These are phyloP conservation scores for Yarrowia sp. DNA, from an alignment of 805 yeast species.

Conservation along the genomic window DNA sequence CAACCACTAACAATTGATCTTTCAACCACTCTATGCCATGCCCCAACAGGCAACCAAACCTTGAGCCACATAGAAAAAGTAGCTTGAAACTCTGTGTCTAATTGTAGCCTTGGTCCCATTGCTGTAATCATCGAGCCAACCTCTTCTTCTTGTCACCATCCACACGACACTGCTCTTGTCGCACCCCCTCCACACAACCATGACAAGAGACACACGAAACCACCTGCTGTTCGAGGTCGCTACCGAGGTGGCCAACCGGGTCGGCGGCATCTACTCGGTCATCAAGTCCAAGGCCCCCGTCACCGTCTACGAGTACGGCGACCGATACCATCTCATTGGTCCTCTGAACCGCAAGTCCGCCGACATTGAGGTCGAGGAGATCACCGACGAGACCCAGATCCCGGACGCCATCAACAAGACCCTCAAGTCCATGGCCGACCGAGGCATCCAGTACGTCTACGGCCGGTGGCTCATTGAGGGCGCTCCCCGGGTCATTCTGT, in stretches of 20 bases:
- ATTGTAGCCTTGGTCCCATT: background rate
- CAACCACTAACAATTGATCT: too few relatives aligned
- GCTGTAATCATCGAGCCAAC: background rate
- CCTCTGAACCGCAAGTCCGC: conserved; percentile 79
- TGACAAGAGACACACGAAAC: conserved; percentile 84
- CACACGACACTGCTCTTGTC: background rate
- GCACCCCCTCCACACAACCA: background rate
- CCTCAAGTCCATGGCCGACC: conserved; percentile 75
- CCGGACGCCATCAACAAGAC: conserved; percentile 54
- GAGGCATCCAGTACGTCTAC: conserved; percentile 84
- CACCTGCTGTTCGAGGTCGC: conserved; percentile 92
- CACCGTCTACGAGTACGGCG: conserved; percentile 90
- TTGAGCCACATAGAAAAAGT: conserved; percentile 9
- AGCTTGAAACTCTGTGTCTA: background rate
- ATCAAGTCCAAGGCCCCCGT: conserved; percentile 96
- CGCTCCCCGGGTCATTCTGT: conserved; percentile 89
- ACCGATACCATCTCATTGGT: conserved; percentile 85
- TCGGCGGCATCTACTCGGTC: conserved; percentile 97
- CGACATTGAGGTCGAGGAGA: conserved; percentile 77
- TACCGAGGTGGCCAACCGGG: conserved; percentile 96
- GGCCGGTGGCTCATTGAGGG: conserved; percentile 99
- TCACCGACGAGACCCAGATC: conserved; percentile 54
- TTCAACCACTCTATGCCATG: background rate
- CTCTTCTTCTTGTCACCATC: too few relatives aligned
- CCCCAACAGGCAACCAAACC: conserved; percentile 36